Evolutionary conservation across 2,329 filamentous ascomycete species (phyloP), one percentile per base, ranked within the genome.

Genomic region (Talaromyces sp.): DNA sequence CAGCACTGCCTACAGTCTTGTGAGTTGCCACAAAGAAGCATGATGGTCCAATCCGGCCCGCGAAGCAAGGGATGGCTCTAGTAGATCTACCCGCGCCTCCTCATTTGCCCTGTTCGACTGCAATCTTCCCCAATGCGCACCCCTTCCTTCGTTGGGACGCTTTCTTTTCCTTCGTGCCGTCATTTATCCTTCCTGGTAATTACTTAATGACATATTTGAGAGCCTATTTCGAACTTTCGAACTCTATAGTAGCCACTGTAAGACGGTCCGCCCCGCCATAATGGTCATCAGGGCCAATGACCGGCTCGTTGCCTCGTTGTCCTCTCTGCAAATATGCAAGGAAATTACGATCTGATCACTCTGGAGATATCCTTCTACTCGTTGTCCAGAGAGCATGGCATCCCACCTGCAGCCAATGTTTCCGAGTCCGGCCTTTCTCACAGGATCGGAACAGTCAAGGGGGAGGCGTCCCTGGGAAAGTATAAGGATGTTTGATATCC

Each of bases 321-420:
- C 24, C 43, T 70, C 72, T 67, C 67, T 66, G 70, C 71, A 69
- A 33, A 75, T 72, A 78, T 78, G 76, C 75, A 78, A 78, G 76
- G 76, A 77, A 66, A 60, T 66, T 67, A 64, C 66, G 67, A 70
- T 67, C 66, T 69, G 66, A 67, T 65, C 61, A 45, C 37, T 56
- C 41, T 48, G 59, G 41, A 62, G 61, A 62, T 54, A 50, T 24
- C 50, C 31, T 65, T 69, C 68, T 67, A 50, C 64, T 69, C 68
- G 70, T 71, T 72, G 73, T 70, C 71, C 68, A 70, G 68, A 70
- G 65, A 68, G 67, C 69, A 71, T 67, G 67, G 60, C 69, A 68
- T 60, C 67, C 66, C 71, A 72, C 68, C 66, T 69, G 69, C 76
- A 75, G 70, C 73, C 33, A 41, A 62, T 66, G 45, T 60, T 60